Evolutionary conservation across 495 filamentous ascomycete species (phyloP).

Genomic region (Trichoderma orchidacearum): DNA sequence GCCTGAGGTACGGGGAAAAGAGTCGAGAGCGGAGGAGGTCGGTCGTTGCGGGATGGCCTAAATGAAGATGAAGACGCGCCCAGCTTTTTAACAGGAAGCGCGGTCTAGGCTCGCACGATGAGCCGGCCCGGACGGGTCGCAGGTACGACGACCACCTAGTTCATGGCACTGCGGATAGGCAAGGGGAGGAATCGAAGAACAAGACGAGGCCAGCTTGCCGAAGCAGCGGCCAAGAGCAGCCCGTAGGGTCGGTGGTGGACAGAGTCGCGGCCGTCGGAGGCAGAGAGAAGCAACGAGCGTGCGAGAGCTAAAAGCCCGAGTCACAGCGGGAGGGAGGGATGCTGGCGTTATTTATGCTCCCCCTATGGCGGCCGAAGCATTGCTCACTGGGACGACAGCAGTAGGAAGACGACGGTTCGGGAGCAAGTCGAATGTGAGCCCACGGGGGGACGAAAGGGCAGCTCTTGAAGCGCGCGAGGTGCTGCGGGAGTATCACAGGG

Average conservation of each 20-base stretch:
- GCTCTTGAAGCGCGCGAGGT: too few species aligned
- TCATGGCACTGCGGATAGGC: conserved; percentile 24
- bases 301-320: too few species aligned
- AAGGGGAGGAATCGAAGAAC: conserved; percentile 8
- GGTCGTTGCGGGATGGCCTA: background rate
- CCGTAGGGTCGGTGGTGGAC: conserved; percentile 5
- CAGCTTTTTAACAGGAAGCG: background rate
- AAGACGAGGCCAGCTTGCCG: conserved; percentile 6
- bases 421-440: too few species aligned
- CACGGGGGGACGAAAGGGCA: too few species aligned
- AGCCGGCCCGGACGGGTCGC: conserved; percentile 26
- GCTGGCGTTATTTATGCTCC: conserved; percentile 1
- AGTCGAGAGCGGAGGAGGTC: background rate
- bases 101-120: background rate
- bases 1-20: background rate
- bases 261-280: background rate
- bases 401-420: background rate
- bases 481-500: too few species aligned
- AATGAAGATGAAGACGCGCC: background rate
- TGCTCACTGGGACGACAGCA: background rate
- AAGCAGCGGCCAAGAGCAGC: conserved; percentile 5
- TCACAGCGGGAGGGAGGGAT: background rate
- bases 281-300: background rate
- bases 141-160: conserved; percentile 20
- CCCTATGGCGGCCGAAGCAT: background rate